phyloP scores from a whole-genome alignment of 345 rosid genomes.

The Gossypium ekmanianum region DNA sequence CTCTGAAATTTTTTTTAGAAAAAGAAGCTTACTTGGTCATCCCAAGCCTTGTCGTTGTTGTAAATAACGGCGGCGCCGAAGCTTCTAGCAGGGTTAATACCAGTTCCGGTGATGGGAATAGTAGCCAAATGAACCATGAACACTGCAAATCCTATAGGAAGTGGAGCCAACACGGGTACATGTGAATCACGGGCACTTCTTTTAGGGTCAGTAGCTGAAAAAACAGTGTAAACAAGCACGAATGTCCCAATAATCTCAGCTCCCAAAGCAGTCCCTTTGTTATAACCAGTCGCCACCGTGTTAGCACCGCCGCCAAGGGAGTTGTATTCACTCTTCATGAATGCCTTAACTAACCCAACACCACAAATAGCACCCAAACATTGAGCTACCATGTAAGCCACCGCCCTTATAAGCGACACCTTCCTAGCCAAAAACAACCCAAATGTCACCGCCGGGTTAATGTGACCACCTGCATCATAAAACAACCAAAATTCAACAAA shows the following conservation, averaged over 20 bases:
- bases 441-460: not conserved
- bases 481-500: not conserved
- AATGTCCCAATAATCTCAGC: too few relatives aligned
- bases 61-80: not conserved
- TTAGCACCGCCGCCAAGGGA: slow-evolving; percentile 1
- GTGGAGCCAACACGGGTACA: not conserved
- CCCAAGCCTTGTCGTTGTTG: not conserved
- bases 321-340: not conserved
- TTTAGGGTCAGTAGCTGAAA: too few relatives aligned
- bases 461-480: not conserved
- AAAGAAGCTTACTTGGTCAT: not conserved
- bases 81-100: slow-evolving; percentile 54
- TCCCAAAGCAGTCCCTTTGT: not conserved
- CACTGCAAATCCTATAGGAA: not conserved
- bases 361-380: not conserved
- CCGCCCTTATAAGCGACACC: not conserved
- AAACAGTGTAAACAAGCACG: too few relatives aligned
- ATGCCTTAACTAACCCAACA: not conserved
- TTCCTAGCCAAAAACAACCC: not conserved
- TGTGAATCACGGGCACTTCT: too few relatives aligned
- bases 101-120: slow-evolving; percentile 64
- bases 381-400: not conserved
- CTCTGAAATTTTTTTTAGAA: not conserved
- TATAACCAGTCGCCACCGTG: not conserved
- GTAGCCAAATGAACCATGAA: slow-evolving; percentile 73